These are phyloP conservation scores for Tulasnella calospora DNA, from an alignment of 768 basidiomycete species.

Conservation along the genomic window DNA sequence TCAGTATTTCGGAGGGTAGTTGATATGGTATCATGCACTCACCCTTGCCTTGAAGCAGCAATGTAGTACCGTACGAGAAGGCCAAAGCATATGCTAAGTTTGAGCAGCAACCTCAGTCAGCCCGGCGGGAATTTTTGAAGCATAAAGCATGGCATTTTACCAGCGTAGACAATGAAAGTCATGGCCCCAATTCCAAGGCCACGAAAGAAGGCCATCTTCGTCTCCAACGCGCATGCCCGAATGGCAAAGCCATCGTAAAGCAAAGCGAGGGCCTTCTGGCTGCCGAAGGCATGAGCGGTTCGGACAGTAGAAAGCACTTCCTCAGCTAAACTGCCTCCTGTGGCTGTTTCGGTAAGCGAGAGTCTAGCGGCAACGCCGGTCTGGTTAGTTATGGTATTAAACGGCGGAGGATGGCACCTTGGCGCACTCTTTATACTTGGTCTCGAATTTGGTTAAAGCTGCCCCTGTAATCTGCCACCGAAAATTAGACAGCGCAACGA, in stretches of 20 bases:
- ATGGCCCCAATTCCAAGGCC: conserved; percentile 46
- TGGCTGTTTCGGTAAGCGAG: conserved; percentile 69
- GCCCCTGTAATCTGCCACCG: conserved; percentile 50
- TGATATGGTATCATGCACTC: conserved; percentile 31
- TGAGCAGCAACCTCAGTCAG: background rate
- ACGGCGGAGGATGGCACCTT: background rate
- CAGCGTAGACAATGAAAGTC: conserved; percentile 75
- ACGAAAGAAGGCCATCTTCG: conserved; percentile 56
- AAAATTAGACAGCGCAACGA: background rate
- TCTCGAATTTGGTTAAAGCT: conserved; percentile 63
- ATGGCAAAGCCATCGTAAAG: conserved; percentile 66
- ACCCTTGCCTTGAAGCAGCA: conserved; percentile 54
- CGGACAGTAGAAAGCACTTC: conserved; percentile 88
- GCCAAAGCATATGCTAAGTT: conserved; percentile 61
- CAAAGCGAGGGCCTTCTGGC: conserved; percentile 55
- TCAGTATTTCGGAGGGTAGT: background rate
- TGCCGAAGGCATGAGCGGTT: conserved; percentile 88
- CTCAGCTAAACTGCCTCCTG: conserved; percentile 79
- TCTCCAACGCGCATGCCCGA: conserved; percentile 48
- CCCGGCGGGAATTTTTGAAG: background rate
- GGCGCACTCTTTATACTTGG: conserved; percentile 61
- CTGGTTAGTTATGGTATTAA: background rate
- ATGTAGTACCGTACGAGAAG: conserved; percentile 83
- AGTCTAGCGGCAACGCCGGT: conserved; percentile 39
- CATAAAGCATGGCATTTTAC: background rate